phyloP scores from a whole-genome alignment of 2,329 filamentous ascomycete species.

The Paraconiothyrium brasiliense region DNA sequence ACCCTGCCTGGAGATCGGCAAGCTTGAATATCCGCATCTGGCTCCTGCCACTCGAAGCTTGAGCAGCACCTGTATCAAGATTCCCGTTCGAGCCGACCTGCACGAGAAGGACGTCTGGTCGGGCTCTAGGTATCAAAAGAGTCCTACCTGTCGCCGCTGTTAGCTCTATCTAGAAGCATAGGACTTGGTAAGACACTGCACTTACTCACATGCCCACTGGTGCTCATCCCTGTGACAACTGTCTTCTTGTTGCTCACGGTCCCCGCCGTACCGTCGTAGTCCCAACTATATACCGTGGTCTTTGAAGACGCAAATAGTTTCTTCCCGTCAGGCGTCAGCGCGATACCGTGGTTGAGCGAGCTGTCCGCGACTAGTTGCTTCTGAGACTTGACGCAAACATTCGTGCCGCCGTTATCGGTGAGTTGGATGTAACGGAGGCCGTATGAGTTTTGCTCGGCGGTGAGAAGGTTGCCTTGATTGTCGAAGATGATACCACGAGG shows the following conservation, averaged over 20 bases:
- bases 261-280: conserved; percentile 32
- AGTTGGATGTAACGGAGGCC: conserved; percentile 33
- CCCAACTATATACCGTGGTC: conserved; percentile 29
- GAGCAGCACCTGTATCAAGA: conserved; percentile 62
- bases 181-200: neutral
- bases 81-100: conserved; percentile 71
- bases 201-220: conserved; percentile 24
- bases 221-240: conserved; percentile 33
- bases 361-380: conserved; percentile 31
- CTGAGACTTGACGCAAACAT: conserved; percentile 30
- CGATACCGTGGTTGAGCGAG: conserved; percentile 35
- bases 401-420: conserved; percentile 30
- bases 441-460: conserved; percentile 26
- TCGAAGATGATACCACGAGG: conserved; percentile 33
- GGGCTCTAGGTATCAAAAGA: conserved; percentile 26
- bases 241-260: conserved; percentile 34
- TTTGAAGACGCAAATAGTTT: conserved; percentile 34
- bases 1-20: conserved; percentile 37
- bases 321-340: conserved; percentile 32
- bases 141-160: conserved; percentile 20
- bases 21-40: conserved; percentile 69
- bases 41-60: conserved; percentile 64
- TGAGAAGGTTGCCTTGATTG: conserved; percentile 28
- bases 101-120: conserved; percentile 63
- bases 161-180: neutral